Evolutionary conservation across 2,329 filamentous ascomycete species (phyloP).

Genomic region (Volutella citrinella): DNA sequence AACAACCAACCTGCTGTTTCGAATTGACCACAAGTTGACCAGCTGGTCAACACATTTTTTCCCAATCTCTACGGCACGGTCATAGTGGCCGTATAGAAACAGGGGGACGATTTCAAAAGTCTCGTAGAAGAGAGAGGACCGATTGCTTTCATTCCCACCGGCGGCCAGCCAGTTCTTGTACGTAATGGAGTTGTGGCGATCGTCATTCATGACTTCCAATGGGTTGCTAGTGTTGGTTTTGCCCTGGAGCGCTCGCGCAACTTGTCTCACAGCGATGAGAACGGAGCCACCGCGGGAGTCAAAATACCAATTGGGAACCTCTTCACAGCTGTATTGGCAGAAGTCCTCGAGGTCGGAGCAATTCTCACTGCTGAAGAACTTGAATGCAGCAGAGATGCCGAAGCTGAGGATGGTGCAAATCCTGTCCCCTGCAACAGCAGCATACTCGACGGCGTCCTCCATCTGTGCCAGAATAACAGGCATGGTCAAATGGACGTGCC

Average conservation of each 20-base stretch:
- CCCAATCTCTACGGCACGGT: slow-evolving; percentile 57
- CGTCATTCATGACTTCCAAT: slow-evolving; percentile 61
- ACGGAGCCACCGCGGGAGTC: slow-evolving; percentile 71
- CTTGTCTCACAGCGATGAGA: slow-evolving; percentile 63
- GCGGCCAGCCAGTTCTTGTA: slow-evolving; percentile 59
- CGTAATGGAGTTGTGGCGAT: slow-evolving; percentile 56
- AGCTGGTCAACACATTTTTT: slow-evolving; percentile 44
- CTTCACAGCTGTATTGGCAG: slow-evolving; percentile 69
- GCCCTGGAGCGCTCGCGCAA: slow-evolving; percentile 68
- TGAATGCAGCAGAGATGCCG: slow-evolving; percentile 63
- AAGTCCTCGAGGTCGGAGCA: slow-evolving; percentile 67
- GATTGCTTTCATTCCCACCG: slow-evolving; percentile 56
- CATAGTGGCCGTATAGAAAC: slow-evolving; percentile 62
- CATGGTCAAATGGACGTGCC: slow-evolving; percentile 66
- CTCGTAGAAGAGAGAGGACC: slow-evolving; percentile 67
- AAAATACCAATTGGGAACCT: slow-evolving; percentile 68
- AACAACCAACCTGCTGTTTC: slow-evolving; percentile 55
- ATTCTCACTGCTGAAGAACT: slow-evolving; percentile 68
- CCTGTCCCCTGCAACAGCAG: slow-evolving; percentile 65
- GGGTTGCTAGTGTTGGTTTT: slow-evolving; percentile 59
- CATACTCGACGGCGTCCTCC: slow-evolving; percentile 64
- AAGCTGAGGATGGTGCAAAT: slow-evolving; percentile 70
- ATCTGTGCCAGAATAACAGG: slow-evolving; percentile 55
- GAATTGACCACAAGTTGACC: slow-evolving; percentile 55
- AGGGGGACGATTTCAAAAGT: slow-evolving; percentile 61